phyloP scores from a whole-genome alignment of 2,329 filamentous ascomycete genomes.

The Ploettnerulaceae sp. region DNA sequence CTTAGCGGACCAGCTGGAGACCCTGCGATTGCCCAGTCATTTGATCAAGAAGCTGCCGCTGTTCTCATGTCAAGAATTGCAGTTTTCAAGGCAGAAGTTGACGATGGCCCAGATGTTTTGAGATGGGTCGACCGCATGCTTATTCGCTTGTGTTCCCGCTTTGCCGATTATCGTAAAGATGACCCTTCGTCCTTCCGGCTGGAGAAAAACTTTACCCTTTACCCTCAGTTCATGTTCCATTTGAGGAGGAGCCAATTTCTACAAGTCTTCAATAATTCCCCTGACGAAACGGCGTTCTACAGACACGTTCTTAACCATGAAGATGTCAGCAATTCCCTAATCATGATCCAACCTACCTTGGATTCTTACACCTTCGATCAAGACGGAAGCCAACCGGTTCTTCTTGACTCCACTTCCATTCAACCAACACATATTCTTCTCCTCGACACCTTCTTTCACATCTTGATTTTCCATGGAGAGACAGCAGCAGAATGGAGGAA shows the following conservation, averaged over 20 bases:
- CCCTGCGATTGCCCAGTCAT: slow-evolving; percentile 90
- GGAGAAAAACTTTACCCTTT: slow-evolving; percentile 98
- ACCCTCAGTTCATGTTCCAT: slow-evolving; percentile 99
- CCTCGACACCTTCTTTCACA: slow-evolving; percentile 98
- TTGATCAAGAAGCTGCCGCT: slow-evolving; percentile 95
- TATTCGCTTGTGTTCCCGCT: slow-evolving; percentile 90
- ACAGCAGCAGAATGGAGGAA: slow-evolving; percentile 98
- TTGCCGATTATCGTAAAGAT: slow-evolving; percentile 97
- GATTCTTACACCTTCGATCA: slow-evolving; percentile 98
- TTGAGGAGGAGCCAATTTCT: slow-evolving; percentile 93
- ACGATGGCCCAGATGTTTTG: slow-evolving; percentile 96
- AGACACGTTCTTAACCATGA: slow-evolving; percentile 95
- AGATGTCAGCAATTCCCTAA: slow-evolving; percentile 90
- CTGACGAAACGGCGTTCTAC: slow-evolving; percentile 98
- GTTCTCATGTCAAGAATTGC: slow-evolving; percentile 99
- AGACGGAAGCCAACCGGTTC: slow-evolving; percentile 85
- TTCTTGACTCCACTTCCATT: slow-evolving; percentile 93
- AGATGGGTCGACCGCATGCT: slow-evolving; percentile 99
- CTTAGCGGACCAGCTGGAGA: slow-evolving; percentile 92
- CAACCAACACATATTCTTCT: slow-evolving; percentile 90
- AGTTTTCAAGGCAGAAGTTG: slow-evolving; percentile 97
- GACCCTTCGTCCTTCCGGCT: slow-evolving; percentile 94
- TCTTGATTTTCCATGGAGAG: slow-evolving; percentile 97
- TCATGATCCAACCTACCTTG: slow-evolving; percentile 98
- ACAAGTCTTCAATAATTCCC: slow-evolving; percentile 99